Base-by-base conservation (phyloP, 345 rosid genomes). In the Ceriops decandra region DNA sequence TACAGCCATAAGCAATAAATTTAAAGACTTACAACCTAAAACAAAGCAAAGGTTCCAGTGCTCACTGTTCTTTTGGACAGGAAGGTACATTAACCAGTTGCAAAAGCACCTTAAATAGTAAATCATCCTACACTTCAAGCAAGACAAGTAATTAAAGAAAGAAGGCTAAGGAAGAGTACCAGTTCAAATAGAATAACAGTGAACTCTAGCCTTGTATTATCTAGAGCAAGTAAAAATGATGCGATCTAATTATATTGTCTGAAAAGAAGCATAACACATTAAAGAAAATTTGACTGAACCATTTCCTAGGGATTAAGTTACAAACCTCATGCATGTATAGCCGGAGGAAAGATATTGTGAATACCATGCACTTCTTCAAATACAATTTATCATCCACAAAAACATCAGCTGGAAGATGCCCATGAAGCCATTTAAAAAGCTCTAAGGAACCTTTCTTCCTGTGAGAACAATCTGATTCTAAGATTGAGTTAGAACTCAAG, bases 271-370 rank as follows among this genome's bases (percentile, higher is more conserved):
- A 62, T 32, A 21, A 2, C 47, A 57, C 16, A 28, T 27, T 61
- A 49, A 54, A 27, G 21, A 38, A 28, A 61, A 27, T n/a, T 35
- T 52, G 13, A 46, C 32, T 5, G 15, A 21, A 24, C 31, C 13
- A 60, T 53, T 33, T 46, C 26, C 24, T 36, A 62, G 38, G 51
- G 30, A 33, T 32, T 24, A 57, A 67, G 21, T 54, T 62, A 70
- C 84, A 74, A 68, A 90, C 97, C 97, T 93, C 98, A 57, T 86
- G 86, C 80, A 85, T 52, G 72, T 78, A 93, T 47, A 91, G 79
- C 79, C 56, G 79, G 71, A 93, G 78, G 71, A 93, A 89, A 81
- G 92, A 93, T 32, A 60, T 70, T 67, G 88, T 68, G 66, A 91
- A 85, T 28, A 62, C 68, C 57, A 80, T 64, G 64, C 77, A 78